Conservation (phyloP, 805 yeast species). For the Myxozyma vanderwaltii region DNA sequence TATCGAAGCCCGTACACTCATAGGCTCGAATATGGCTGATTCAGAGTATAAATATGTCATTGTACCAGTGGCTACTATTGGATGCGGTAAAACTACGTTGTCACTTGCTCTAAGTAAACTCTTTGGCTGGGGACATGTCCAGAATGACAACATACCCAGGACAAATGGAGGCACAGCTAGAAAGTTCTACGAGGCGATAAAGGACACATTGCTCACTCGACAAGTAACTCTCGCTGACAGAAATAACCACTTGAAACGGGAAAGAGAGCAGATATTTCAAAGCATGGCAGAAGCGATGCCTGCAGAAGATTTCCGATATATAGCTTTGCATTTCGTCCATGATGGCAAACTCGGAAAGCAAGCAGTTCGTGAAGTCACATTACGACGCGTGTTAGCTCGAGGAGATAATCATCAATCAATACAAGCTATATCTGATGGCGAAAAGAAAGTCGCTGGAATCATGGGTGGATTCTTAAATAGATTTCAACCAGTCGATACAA, state of each 20-base stretch:
- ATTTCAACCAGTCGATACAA: slow-evolving; percentile 60
- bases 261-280: slow-evolving; percentile 66
- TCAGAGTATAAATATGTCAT: slow-evolving; percentile 58
- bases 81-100: slow-evolving; percentile 93
- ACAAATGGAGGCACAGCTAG: slow-evolving; percentile 33
- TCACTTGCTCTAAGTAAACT: slow-evolving; percentile 59
- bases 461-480: slow-evolving; percentile 74
- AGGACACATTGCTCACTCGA: slow-evolving; percentile 44
- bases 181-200: slow-evolving; percentile 34
- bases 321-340: slow-evolving; percentile 70
- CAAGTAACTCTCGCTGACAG: slow-evolving; percentile 73
- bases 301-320: slow-evolving; percentile 54
- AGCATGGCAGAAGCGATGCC: slow-evolving; percentile 46
- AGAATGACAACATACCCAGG: slow-evolving; percentile 71
- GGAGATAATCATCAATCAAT: slow-evolving; percentile 92
- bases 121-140: slow-evolving; percentile 73
- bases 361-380: slow-evolving; percentile 49
- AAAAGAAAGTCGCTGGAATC: slow-evolving; percentile 56
- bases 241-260: slow-evolving; percentile 74
- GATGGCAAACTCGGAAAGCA: slow-evolving; percentile 22
- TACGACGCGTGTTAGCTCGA: slow-evolving; percentile 60
- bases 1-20: neutral
- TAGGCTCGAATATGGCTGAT: slow-evolving; percentile 7
- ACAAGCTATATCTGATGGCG: slow-evolving; percentile 53
- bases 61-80: slow-evolving; percentile 85